Evolutionary conservation across 2,329 filamentous ascomycete species (phyloP).

Genomic region (Apiospora koreana): DNA sequence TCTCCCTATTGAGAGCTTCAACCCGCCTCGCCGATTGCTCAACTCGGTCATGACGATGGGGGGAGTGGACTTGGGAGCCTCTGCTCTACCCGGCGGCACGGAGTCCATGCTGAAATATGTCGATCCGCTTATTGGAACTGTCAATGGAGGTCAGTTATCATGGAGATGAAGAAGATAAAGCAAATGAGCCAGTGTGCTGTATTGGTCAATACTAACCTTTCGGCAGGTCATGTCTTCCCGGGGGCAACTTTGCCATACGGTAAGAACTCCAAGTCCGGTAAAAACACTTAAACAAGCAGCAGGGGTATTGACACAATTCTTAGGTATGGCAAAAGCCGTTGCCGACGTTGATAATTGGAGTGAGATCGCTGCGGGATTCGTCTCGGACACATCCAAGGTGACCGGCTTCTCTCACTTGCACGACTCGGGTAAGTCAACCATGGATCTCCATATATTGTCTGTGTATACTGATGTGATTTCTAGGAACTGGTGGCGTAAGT

Average conservation of each 20-base stretch:
- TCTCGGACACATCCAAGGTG: slow-evolving; percentile 33
- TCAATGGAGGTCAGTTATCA: slow-evolving; percentile 30
- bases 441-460: too few species aligned
- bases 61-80: not conserved
- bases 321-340: slow-evolving; percentile 37
- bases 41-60: not conserved
- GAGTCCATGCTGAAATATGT: slow-evolving; percentile 20
- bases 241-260: slow-evolving; percentile 36
- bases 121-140: slow-evolving; percentile 34
- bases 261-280: slow-evolving; percentile 16
- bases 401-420: slow-evolving; percentile 36
- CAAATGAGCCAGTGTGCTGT: not conserved
- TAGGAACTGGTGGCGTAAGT: slow-evolving; percentile 36
- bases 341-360: slow-evolving; percentile 28
- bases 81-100: not conserved
- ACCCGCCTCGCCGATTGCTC: not conserved
- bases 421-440: slow-evolving; percentile 28
- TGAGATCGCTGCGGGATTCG: slow-evolving; percentile 34
- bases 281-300: not conserved
- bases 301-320: not conserved
- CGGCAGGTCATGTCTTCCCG: slow-evolving; percentile 34
- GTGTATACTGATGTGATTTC: not conserved
- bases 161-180: slow-evolving; percentile 12
- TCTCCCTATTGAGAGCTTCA: not conserved
- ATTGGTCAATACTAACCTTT: not conserved